Conservation (phyloP, 495 filamentous ascomycete species). For the Penicillium paxilli region DNA sequence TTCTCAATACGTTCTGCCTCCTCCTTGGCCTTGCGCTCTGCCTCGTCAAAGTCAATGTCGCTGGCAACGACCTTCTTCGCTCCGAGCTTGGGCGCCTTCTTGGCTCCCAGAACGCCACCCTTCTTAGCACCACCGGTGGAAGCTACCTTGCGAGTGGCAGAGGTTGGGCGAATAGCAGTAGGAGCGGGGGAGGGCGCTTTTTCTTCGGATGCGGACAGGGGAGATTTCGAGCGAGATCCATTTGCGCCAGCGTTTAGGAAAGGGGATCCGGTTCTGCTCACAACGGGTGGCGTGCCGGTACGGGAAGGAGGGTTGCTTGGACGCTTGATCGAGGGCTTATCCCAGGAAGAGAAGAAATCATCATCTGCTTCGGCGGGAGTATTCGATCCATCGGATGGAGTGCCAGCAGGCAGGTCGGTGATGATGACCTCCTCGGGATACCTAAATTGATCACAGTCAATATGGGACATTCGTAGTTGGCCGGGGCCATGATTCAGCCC, state of each 20-base stretch:
- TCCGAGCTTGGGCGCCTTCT: slow-evolving; percentile 84
- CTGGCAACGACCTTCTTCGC: slow-evolving; percentile 81
- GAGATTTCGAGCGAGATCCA: slow-evolving; percentile 76
- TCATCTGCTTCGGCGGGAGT: slow-evolving; percentile 81
- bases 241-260: slow-evolving; percentile 76
- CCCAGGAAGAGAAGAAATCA: slow-evolving; percentile 99
- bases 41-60: slow-evolving; percentile 94
- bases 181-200: slow-evolving; percentile 46
- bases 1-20: slow-evolving; percentile 96
- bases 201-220: slow-evolving; percentile 64
- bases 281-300: slow-evolving; percentile 81
- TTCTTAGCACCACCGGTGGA: slow-evolving; percentile 65
- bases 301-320: slow-evolving; percentile 92
- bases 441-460: slow-evolving; percentile 45
- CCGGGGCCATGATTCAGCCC: no score
- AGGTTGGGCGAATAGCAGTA: slow-evolving; percentile 68
- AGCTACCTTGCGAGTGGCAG: slow-evolving; percentile 73
- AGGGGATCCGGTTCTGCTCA: slow-evolving; percentile 82
- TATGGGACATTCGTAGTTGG: slow-evolving; percentile 5
- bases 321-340: slow-evolving; percentile 95
- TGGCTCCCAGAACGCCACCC: slow-evolving; percentile 81
- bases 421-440: slow-evolving; percentile 86
- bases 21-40: slow-evolving; percentile 94
- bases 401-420: slow-evolving; percentile 66
- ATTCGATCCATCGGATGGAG: slow-evolving; percentile 58